Base-by-base conservation (phyloP, 2,329 filamentous ascomycete species). In the Ustilaginoidea virens region DNA sequence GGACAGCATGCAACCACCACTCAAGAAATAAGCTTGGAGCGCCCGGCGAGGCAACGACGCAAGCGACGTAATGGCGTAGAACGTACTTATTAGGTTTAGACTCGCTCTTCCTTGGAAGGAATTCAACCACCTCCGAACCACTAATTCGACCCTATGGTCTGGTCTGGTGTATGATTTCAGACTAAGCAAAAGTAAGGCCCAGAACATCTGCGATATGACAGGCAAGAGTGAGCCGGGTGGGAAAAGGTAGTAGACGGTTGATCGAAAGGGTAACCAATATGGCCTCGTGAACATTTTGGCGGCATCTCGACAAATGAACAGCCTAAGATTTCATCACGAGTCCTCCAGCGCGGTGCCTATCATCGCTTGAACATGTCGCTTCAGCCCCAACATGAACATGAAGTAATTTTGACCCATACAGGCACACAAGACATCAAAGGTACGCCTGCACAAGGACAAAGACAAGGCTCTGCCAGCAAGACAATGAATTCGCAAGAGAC, bases 61-160 rank as follows among this genome's bases (percentile, higher is more conserved):
- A 28, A 39, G 34, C 6, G 36, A 39, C 2, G 25, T 33, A 8
- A 39, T 35, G 24, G 36, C 36, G 18, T 39, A 37, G 23, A 38
- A 38, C 3, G 36, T 35, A 7, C 33, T 27, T 13, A 33, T 18
- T 11, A 33, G 22, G 14, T 25, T 30, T 18, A 32, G 5, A 8
- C 16, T 22, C 8, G 30, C 22, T 21, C n/a, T n/a, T n/a, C n/a
- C n/a, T n/a, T n/a, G n/a, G n/a, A n/a, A n/a, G n/a, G n/a, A n/a
- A n/a, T n/a, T n/a, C n/a, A n/a, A n/a, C n/a, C n/a, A n/a, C n/a
- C n/a, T n/a, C n/a, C n/a, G n/a, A n/a, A n/a, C n/a, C n/a, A n/a
- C n/a, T n/a, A n/a, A n/a, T n/a, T n/a, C n/a, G n/a, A n/a, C n/a
- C n/a, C n/a, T n/a, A n/a, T n/a, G n/a, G n/a, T n/a, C n/a, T n/a